Base-by-base conservation (phyloP, 2,329 filamentous ascomycete species). In the Colletotrichum phormii region DNA sequence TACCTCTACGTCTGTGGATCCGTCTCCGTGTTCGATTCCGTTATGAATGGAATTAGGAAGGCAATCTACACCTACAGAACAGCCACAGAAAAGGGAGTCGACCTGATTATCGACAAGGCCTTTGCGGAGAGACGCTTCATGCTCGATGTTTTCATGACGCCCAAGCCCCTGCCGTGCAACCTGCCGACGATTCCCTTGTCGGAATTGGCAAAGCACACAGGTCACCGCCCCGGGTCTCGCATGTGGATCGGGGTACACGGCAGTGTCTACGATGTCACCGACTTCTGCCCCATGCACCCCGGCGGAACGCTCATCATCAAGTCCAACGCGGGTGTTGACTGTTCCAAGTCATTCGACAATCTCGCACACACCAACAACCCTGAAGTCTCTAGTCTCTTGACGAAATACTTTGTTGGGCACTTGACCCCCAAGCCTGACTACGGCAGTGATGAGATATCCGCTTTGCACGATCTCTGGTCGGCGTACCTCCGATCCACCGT, bases 61-160 rank as follows among this genome's bases (percentile, higher is more conserved):
- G 87, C 87, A 1, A 84, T 90, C 24, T 89, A 88, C 74, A 86
- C 85, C 13, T 84, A 89, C 74, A 82, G 86, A 49, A 86, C 86
- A 3, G 83, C 87, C 1, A 88, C 85, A 0, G 87, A 88, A 80
- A 85, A 88, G 49, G 84, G 84, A 0, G 84, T 86, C 0, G 87
- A 89, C 61, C 77, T 83, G 24, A 84, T 89, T 55, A 78, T 89
- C 66, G 84, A 86, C 75, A 86, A 84, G 37, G 87, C 88, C 0
- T 89, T 89, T 73, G 87, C 87, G 0, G 87, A 89, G 77, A 81
- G 88, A 1, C 82, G 88, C 11, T 87, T 89, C 75, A 89, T 89
- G 88, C 78, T 89, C 0, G 87, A 89, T 68, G 86, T 89, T 53
- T 89, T 89, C 77, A 89, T 89, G 87, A 86, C 86, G 1, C 88